Base-by-base conservation (phyloP, 495 filamentous ascomycete genomes). In the Aspergillus bertholletiae region DNA sequence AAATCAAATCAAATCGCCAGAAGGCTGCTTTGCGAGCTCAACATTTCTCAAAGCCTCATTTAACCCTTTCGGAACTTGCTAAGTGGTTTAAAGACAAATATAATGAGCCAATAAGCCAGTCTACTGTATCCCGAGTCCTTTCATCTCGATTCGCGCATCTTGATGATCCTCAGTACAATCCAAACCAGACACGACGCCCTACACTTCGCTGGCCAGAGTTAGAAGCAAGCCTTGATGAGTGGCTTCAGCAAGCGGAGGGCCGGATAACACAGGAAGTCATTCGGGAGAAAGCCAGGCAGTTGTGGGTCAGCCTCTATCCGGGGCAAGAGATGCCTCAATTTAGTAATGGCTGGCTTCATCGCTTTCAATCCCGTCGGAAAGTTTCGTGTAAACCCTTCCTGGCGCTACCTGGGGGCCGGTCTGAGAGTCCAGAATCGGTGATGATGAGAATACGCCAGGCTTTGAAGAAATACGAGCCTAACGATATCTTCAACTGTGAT, bases 401-500 rank as follows among this genome's bases (percentile, higher is more conserved):
- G 34, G 2, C 15, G 34, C 34, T n/a, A 15, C 5, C n/a, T n/a
- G n/a, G n/a, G n/a, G n/a, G n/a, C n/a, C n/a, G n/a, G n/a, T n/a
- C n/a, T n/a, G n/a, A n/a, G n/a, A n/a, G n/a, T n/a, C n/a, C n/a
- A n/a, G n/a, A n/a, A n/a, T n/a, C n/a, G 11, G 40, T 37, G 17
- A 54, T 54, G 41, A 7, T 15, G 2, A 17, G 21, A 21, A 54
- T 54, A n/a, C 17, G 21, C 4, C 24, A 34, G 11, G 13, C 32
- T 32, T 8, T 56, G 27, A 1, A 26, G 9, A 9, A 17, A 8
- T 69, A 62, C 48, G 17, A 30, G 3, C 50, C 46, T 24, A 26
- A 59, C 30, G 61, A 72, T 58, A 61, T 58, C n/a, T 69, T 62
- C 44, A 70, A 67, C 48, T 65, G 60, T 23, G 61, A 72, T 57